phyloP scores from a whole-genome alignment of 306 rosid species.

The Dalbergia cochinchinensis region DNA sequence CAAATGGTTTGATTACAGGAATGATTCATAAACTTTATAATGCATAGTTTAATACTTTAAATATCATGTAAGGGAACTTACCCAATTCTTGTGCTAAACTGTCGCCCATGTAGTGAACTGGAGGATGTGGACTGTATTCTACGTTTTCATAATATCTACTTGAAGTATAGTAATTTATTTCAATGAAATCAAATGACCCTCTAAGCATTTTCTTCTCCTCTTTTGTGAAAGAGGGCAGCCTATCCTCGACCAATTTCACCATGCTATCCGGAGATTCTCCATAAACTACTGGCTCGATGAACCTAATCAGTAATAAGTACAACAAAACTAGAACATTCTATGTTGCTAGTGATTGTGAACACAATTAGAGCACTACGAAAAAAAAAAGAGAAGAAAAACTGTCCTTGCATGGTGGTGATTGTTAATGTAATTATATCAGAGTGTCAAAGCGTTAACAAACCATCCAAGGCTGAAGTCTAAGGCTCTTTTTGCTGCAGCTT shows the following conservation, averaged over 20 bases:
- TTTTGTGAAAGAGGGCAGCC: too few relatives aligned
- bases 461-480: too few relatives aligned
- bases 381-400: background rate
- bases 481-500: conserved; percentile 48
- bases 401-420: background rate
- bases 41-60: background rate
- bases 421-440: too few relatives aligned
- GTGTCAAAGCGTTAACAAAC: background rate
- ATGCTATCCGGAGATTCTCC: conserved; percentile 40
- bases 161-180: conserved; percentile 50
- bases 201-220: too few relatives aligned
- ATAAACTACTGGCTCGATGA: conserved; percentile 39
- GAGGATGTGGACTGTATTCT: background rate
- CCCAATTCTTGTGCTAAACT: background rate
- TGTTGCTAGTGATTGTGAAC: too few relatives aligned
- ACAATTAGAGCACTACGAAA: background rate
- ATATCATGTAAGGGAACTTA: background rate
- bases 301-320: background rate
- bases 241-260: too few relatives aligned
- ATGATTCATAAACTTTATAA: background rate
- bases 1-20: too few relatives aligned
- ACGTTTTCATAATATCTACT: conserved; percentile 14
- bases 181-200: conserved; percentile 52
- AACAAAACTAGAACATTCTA: background rate
- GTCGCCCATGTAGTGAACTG: conserved; percentile 2